Evolutionary conservation across 371 early-diverging fungal species (phyloP).

Genomic region (Circinella umbellata): DNA sequence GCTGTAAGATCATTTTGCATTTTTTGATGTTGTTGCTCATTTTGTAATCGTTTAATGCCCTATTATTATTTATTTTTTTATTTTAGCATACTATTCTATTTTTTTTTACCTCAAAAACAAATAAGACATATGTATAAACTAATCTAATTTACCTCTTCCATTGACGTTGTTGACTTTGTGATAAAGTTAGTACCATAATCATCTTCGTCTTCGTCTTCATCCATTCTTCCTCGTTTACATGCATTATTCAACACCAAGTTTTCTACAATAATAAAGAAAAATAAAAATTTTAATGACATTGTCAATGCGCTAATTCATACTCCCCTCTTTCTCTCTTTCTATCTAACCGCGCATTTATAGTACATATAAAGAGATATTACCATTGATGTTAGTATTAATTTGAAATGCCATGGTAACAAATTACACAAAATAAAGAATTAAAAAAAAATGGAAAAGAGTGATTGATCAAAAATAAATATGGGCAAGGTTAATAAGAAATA

Average conservation of each 20-base stretch:
- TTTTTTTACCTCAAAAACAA: too few species aligned
- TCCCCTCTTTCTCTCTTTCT: conserved; percentile 17
- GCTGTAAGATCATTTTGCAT: not conserved
- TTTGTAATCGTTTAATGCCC: conserved; percentile 10
- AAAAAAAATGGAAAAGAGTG: too few species aligned
- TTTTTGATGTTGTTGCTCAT: conserved; percentile 5
- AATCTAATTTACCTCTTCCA: not conserved
- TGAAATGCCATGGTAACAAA: too few species aligned
- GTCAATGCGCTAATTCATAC: conserved; percentile 2
- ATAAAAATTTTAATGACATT: not conserved
- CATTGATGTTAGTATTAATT: too few species aligned
- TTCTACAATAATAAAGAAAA: conserved; percentile 1
- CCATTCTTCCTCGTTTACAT: conserved; percentile 37
- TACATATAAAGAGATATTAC: too few species aligned
- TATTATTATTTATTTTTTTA: not conserved
- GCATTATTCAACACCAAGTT: conserved; percentile 4
- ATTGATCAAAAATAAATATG: too few species aligned
- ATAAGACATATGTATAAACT: not conserved
- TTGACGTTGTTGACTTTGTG: not conserved
- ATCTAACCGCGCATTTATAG: conserved; percentile 20
- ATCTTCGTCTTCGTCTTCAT: conserved; percentile 27
- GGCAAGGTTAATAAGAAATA: not conserved
- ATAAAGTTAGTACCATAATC: not conserved
- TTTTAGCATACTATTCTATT: too few species aligned
- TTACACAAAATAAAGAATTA: too few species aligned